Evolutionary conservation across 2,329 filamentous ascomycete genomes (phyloP).

Genomic region (Orbilia quercus): DNA sequence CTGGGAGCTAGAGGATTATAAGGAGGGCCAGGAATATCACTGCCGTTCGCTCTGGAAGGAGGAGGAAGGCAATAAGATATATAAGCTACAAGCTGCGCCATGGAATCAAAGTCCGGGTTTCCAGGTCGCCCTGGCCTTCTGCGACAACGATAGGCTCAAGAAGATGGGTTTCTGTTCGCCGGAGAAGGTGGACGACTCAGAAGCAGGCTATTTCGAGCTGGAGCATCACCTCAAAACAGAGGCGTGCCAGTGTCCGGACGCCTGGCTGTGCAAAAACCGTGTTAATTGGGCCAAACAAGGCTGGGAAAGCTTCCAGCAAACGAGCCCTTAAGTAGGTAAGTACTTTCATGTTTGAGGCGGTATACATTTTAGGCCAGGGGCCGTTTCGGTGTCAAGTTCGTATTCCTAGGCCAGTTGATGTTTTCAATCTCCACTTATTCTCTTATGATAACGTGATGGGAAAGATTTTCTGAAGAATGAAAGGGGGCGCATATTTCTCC

Average conservation of each 20-base stretch:
- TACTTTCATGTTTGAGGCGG: too few species aligned
- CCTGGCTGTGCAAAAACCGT: conserved; percentile 22
- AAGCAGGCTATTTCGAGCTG: background rate
- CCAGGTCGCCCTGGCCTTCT: conserved; percentile 17
- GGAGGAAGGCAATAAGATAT: background rate
- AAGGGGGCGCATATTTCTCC: too few species aligned
- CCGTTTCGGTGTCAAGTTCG: too few species aligned
- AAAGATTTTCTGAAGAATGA: background rate
- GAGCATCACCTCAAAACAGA: conserved; percentile 3
- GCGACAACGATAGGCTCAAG: conserved; percentile 20
- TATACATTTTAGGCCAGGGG: too few species aligned
- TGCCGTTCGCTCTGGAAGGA: conserved; percentile 19
- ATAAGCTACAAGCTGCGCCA: conserved; percentile 7
- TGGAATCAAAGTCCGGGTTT: conserved; percentile 29
- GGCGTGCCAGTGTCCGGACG: conserved; percentile 16
- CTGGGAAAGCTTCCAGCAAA: too few species aligned
- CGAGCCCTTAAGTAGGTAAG: too few species aligned
- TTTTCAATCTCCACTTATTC: too few species aligned
- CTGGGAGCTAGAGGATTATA: conserved; percentile 9
- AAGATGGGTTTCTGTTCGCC: conserved; percentile 12
- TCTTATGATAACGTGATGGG: background rate
- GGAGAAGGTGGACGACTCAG: background rate
- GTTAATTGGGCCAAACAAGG: too few species aligned
- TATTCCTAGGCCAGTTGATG: too few species aligned
- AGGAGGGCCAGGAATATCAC: background rate